Evolutionary conservation across 805 yeast genomes (phyloP).

Genomic region (Nakazawaea anatomiae): DNA sequence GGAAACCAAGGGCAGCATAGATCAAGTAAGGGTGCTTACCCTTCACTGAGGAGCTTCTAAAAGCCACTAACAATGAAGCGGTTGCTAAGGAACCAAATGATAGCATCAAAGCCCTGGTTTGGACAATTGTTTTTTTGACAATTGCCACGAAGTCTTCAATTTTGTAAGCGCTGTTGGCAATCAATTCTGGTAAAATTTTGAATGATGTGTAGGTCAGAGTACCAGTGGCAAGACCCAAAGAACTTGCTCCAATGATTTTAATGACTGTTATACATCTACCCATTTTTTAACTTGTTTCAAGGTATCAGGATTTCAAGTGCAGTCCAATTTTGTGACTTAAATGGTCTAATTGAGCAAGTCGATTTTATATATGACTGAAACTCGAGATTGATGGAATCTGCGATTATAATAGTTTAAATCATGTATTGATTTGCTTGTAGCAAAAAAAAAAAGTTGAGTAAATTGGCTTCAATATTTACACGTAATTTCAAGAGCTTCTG

Average conservation of each 20-base stretch:
- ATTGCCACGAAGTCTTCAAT: slow-evolving; percentile 12
- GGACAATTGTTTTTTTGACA: slow-evolving; percentile 14
- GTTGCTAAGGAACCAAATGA: slow-evolving; percentile 44
- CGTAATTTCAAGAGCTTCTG: too few relatives aligned
- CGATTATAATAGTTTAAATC: too few relatives aligned
- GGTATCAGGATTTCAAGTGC: too few relatives aligned
- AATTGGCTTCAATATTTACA: too few relatives aligned
- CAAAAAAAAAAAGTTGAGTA: too few relatives aligned
- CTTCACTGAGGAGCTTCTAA: slow-evolving; percentile 43
- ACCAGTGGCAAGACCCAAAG: slow-evolving; percentile 62
- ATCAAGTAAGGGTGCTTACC: slow-evolving; percentile 71
- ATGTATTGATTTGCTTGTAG: too few relatives aligned
- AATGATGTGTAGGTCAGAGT: slow-evolving; percentile 31
- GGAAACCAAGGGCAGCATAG: slow-evolving; percentile 55
- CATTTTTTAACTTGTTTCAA: slow-evolving; percentile 23
- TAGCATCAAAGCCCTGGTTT: slow-evolving; percentile 20
- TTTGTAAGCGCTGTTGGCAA: slow-evolving; percentile 15
- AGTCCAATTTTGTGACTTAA: too few relatives aligned
- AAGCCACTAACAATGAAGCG: slow-evolving; percentile 49
- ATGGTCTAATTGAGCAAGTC: too few relatives aligned
- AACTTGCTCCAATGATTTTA: slow-evolving; percentile 58
- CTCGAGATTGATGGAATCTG: too few relatives aligned
- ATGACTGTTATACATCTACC: slow-evolving; percentile 50
- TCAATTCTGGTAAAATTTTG: slow-evolving; percentile 23
- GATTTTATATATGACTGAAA: too few relatives aligned